Conservation (phyloP, 345 rosid species). For the Hibiscus tridactylites region DNA sequence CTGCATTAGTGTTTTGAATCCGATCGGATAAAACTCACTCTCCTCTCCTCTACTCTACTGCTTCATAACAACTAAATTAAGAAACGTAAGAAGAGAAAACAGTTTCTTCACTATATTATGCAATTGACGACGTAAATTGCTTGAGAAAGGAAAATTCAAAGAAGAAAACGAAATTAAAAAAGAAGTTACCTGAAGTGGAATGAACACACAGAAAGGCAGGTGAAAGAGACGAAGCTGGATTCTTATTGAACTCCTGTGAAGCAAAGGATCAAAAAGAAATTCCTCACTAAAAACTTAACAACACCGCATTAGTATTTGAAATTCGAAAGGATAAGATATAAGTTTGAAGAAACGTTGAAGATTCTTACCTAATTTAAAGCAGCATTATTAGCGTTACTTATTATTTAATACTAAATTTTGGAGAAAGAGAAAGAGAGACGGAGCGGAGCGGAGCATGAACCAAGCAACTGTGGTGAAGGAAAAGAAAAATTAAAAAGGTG, state of each 20-base stretch:
- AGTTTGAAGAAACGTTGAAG: neutral
- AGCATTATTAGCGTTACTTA: neutral
- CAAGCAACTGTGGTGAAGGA: neutral
- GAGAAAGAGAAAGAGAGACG: neutral
- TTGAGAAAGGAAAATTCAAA: neutral
- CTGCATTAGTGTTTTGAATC: neutral
- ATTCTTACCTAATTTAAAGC: slow-evolving; percentile 1
- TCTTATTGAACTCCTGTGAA: neutral
- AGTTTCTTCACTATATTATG: neutral
- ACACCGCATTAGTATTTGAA: neutral
- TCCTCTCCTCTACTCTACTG: neutral
- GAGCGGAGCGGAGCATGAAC: neutral
- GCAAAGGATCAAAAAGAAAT: neutral
- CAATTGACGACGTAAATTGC: neutral
- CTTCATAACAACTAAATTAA: neutral
- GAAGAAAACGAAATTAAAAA: neutral
- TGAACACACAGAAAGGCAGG: neutral
- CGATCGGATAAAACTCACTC: neutral
- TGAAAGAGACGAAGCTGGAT: slow-evolving; percentile 1
- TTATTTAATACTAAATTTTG: neutral
- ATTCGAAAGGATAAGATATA: neutral
- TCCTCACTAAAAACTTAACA: neutral
- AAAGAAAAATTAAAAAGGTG: neutral
- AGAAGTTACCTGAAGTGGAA: neutral
- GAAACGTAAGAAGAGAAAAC: neutral